Evolutionary conservation across 495 filamentous ascomycete species (phyloP), one percentile per base, ranked within the genome.

Genomic region (Letharia lupina): DNA sequence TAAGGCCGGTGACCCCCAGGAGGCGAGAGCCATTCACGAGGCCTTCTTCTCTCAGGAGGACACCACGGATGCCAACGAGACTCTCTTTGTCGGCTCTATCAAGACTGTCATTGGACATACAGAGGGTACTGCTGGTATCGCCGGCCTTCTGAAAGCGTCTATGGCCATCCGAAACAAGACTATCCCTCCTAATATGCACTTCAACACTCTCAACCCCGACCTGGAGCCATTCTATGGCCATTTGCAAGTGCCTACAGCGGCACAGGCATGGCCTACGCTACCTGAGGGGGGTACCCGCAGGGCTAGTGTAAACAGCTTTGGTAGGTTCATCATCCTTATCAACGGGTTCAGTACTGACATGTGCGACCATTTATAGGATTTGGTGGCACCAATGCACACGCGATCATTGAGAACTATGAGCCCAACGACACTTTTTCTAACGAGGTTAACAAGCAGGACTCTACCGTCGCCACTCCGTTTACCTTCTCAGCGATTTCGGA

Each of bases 141-240:
- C 74, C 3, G 68, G 70, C 20, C 37, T 77, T 8, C 54, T 77
- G 2, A 73, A 74, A 48, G 69, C 65, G 0, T 76, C 79, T 1
- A 68, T 83, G 37, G 77, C 83, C 10, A 72, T 91, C 47, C 77
- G 82, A 65, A 71, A 87, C 64, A 70, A 68, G 1, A 61, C 71
- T 0, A 78, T 89, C 10, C 83, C 86, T 0, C 83, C 86, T 0
- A 90, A 89, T 45, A 65, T 86, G 7, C 79, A 81, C 33, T 76
- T 88, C 28, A 68, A 81, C 1, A 72, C 73, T 1, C 74, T 87
- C 1, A 87, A 83, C 52, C 79, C 83, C 0, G 57, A 28, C 13
- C 60, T 84, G 1, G 40, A 52, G 15, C 69, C 69, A 8, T 68
- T 23, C 33, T 70, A 69, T 45, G 48, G 31, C 2, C 7, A 10